Evolutionary conservation across 371 early-diverging fungal genomes (phyloP).

Genomic region (Mucor plumbeus): DNA sequence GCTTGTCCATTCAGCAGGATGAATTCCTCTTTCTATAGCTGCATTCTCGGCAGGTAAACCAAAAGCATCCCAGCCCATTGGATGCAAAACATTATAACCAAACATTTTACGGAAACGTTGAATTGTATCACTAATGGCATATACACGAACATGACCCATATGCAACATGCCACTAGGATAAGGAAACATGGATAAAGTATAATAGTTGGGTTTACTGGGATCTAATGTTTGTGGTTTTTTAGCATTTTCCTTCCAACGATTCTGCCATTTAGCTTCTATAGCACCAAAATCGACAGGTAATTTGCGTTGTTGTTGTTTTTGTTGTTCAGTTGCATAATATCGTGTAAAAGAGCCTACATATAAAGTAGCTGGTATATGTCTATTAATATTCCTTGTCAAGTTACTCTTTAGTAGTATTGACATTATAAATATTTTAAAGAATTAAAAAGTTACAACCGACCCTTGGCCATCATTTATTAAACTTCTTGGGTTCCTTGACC

Average conservation of each 20-base stretch:
- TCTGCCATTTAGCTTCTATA: constrained; percentile 66
- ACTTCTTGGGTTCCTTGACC: background rate
- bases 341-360: background rate
- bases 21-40: constrained; percentile 86
- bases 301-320: constrained; percentile 1
- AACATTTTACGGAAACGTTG: constrained; percentile 80
- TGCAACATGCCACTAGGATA: constrained; percentile 94
- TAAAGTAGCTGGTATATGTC: constrained; percentile 5
- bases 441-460: background rate
- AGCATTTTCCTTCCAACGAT: constrained; percentile 51
- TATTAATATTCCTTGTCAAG: background rate
- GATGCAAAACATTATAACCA: constrained; percentile 82
- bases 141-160: constrained; percentile 96
- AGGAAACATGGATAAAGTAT: constrained; percentile 93
- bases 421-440: background rate
- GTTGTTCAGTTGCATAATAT: constrained; percentile 3
- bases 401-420: background rate
- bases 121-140: constrained; percentile 89
- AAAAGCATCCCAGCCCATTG: constrained; percentile 99
- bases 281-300: constrained; percentile 39
- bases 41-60: constrained; percentile 99
- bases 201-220: constrained; percentile 62
- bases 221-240: constrained; percentile 14
- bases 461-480: background rate
- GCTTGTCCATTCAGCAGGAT: constrained; percentile 86